These are phyloP conservation scores for Cryptosporidium ubiquitum DNA, from an alignment of 169 alveolate species.

Conservation along the genomic window DNA sequence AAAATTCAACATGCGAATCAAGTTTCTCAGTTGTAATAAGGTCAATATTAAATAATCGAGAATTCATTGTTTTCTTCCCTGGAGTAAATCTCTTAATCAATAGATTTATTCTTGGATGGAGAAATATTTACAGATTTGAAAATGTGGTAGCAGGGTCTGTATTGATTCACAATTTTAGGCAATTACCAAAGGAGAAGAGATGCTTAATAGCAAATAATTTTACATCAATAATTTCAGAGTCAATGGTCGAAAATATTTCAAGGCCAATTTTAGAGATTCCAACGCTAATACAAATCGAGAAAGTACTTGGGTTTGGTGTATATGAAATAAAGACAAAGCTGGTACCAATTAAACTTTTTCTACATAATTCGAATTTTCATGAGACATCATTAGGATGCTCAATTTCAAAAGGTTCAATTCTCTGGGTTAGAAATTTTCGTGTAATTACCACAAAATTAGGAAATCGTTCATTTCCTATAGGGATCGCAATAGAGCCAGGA, in stretches of 20 bases:
- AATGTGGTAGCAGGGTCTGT: slow-evolving; percentile 30
- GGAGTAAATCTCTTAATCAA: background rate
- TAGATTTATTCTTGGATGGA: slow-evolving; percentile 60
- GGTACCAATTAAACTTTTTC: slow-evolving; percentile 26
- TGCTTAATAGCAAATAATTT: slow-evolving; percentile 18
- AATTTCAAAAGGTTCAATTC: slow-evolving; percentile 43
- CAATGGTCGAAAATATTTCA: background rate
- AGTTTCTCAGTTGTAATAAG: slow-evolving; percentile 15
- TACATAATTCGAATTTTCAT: slow-evolving; percentile 29
- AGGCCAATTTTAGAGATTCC: background rate
- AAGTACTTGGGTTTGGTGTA: slow-evolving; percentile 55
- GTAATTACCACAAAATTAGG: background rate
- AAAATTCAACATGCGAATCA: background rate
- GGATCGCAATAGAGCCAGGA: slow-evolving; percentile 10
- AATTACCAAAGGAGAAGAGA: background rate
- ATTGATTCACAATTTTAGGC: background rate
- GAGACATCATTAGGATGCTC: slow-evolving; percentile 50
- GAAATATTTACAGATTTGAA: background rate
- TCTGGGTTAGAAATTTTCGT: slow-evolving; percentile 59
- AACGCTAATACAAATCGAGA: slow-evolving; percentile 32
- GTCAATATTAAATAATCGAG: background rate
- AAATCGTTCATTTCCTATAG: slow-evolving; percentile 9
- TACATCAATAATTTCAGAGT: slow-evolving; percentile 5
- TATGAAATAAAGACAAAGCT: slow-evolving; percentile 3
- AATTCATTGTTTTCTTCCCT: slow-evolving; percentile 38